These are phyloP conservation scores for Aureobasidium sp. DNA, from an alignment of 2,329 filamentous ascomycete species.

Conservation along the genomic window DNA sequence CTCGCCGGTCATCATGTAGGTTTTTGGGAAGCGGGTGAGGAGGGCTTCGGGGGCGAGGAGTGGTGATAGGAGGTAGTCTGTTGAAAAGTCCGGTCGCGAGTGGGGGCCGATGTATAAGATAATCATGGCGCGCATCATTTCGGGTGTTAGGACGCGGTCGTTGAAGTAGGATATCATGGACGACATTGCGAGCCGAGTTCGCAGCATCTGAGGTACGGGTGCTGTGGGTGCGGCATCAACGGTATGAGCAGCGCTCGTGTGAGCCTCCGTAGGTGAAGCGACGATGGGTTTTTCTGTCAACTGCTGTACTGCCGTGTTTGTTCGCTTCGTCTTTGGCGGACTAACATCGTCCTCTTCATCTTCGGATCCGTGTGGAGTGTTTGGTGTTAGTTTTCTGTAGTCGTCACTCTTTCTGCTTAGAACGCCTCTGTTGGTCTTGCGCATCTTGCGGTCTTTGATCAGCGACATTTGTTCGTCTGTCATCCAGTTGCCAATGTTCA, in stretches of 20 bases:
- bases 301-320: conserved; percentile 12
- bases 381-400: conserved; percentile 71
- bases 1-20: conserved; percentile 89
- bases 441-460: conserved; percentile 73
- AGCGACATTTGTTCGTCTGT: conserved; percentile 94
- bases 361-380: conserved; percentile 74
- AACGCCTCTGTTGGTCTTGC: conserved; percentile 71
- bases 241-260: conserved; percentile 32
- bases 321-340: conserved; percentile 4
- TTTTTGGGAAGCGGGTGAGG: conserved; percentile 83
- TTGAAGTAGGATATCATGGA: conserved; percentile 99
- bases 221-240: conserved; percentile 22
- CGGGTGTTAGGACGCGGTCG: conserved; percentile 85
- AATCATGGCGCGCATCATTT: conserved; percentile 99
- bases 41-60: conserved; percentile 81
- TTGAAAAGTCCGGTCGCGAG: conserved; percentile 84
- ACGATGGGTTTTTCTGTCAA: conserved; percentile 21
- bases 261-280: conserved; percentile 1
- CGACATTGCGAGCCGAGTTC: conserved; percentile 84
- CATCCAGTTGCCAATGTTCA: conserved; percentile 99
- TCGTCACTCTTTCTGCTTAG: conserved; percentile 83
- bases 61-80: conserved; percentile 84
- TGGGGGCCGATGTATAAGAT: conserved; percentile 94
- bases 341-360: conserved; percentile 52
- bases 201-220: conserved; percentile 48